Evolutionary conservation across 2,329 filamentous ascomycete species (phyloP).

Genomic region (Hypoxylon sp.): DNA sequence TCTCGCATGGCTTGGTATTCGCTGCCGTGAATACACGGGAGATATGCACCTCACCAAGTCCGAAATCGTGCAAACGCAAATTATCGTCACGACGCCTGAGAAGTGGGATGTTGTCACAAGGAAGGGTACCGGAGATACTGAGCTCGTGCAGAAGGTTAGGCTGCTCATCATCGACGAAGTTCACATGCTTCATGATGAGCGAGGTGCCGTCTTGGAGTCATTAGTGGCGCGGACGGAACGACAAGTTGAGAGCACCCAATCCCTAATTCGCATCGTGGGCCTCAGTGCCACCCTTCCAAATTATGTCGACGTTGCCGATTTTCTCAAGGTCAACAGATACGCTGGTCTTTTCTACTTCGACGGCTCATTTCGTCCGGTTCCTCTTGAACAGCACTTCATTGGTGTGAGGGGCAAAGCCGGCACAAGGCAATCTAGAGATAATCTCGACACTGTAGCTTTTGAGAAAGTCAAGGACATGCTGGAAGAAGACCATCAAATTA

Average conservation of each 20-base stretch:
- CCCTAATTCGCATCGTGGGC: slow-evolving; percentile 94
- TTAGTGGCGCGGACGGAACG: slow-evolving; percentile 94
- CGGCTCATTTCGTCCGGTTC: slow-evolving; percentile 93
- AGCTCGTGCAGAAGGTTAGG: slow-evolving; percentile 96
- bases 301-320: slow-evolving; percentile 96
- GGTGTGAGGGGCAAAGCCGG: slow-evolving; percentile 93
- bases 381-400: slow-evolving; percentile 96
- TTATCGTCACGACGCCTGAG: slow-evolving; percentile 98
- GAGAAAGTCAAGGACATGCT: slow-evolving; percentile 97
- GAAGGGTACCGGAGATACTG: slow-evolving; percentile 96
- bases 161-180: slow-evolving; percentile 98
- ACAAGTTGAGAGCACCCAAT: slow-evolving; percentile 98
- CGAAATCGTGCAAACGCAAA: slow-evolving; percentile 95
- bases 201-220: slow-evolving; percentile 95
- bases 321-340: slow-evolving; percentile 93
- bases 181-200: slow-evolving; percentile 98
- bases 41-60: slow-evolving; percentile 99
- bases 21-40: slow-evolving; percentile 93
- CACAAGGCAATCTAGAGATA: slow-evolving; percentile 84
- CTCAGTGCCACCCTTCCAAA: slow-evolving; percentile 96
- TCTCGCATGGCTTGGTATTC: slow-evolving; percentile 91
- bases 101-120: slow-evolving; percentile 99
- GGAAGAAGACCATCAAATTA: slow-evolving; percentile 90
- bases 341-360: slow-evolving; percentile 98
- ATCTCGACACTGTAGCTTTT: slow-evolving; percentile 87